Base-by-base conservation (phyloP, 208 protist species). In the Leishmania braziliensis region DNA sequence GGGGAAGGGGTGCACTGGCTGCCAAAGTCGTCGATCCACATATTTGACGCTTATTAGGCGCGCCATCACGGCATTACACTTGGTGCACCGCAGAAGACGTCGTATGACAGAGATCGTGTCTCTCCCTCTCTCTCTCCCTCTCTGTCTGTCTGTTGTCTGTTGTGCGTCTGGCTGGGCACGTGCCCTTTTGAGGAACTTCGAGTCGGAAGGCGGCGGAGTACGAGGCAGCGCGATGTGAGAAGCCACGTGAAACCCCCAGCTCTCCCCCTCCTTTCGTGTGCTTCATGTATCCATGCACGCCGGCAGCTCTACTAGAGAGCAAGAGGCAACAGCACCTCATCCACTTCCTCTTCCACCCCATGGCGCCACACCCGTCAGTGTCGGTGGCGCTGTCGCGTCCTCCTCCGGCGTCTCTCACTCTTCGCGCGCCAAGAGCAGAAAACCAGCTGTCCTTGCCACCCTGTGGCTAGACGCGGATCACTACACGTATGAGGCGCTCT, bases 401-500 rank as follows among this genome's bases (percentile, higher is more conserved):
- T 20, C 29, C 33, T 60, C 23, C 53, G 56, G 46, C 33, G 33
- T 23, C 12, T 43, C 75, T 51, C 56, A 43, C 5, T 1, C 29
- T 5, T 16, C 39, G 39, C 16, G 20, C n/a, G 29, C 18, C 39
- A 4, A n/a, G 66, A 12, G 8, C 66, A n/a, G 36, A 26, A 26
- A 71, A 16, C 18, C 14, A 6, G 26, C 36, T 14, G 20, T 66
- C 23, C 62, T 88, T 36, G 62, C 76, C 5, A 75, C 78, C 0
- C 36, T 92, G 6, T 78, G 75, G 69, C 58, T 93, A 5, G 90
- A 91, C 39, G 88, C 86, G 3, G 87, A 91, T 20, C 60, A 63
- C 39, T 54, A 78, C 53, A 88, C 90, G 51, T 91, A 93, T 62
- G 90, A 91, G 48, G 50, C 84, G 0, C 75, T 93, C 10, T 93